Conservation (phyloP, 345 rosid genomes). For the Crucihimalaya himalaica region DNA sequence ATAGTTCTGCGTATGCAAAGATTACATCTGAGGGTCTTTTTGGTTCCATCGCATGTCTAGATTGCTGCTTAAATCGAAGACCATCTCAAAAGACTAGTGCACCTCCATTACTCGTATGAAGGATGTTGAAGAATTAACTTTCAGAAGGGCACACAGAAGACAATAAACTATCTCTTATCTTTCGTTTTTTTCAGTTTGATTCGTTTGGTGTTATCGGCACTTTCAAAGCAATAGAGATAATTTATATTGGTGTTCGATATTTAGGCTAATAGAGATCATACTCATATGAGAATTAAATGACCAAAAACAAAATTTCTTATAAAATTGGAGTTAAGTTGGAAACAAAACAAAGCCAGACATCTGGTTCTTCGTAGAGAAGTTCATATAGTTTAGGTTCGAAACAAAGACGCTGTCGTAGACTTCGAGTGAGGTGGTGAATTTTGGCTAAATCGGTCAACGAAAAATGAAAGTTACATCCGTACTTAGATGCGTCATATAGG, state of each 20-base stretch:
- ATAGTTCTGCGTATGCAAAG: not conserved
- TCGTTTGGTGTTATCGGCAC: not conserved
- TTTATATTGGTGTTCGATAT: not conserved
- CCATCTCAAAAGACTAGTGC: not conserved
- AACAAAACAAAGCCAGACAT: not conserved
- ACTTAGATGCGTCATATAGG: not conserved
- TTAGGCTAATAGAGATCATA: not conserved
- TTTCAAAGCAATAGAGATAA: not conserved
- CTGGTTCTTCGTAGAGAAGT: not conserved
- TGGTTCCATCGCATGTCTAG: conserved; percentile 19
- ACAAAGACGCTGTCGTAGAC: not conserved
- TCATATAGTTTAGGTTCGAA: not conserved
- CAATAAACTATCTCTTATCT: not conserved
- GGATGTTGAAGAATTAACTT: not conserved
- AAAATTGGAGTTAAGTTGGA: not conserved
- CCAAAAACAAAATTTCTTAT: not conserved
- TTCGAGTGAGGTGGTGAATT: not conserved
- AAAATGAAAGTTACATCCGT: not conserved
- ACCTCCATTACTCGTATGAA: not conserved
- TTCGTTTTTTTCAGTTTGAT: not conserved
- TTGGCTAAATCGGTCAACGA: not conserved
- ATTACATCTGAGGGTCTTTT: conserved; percentile 1
- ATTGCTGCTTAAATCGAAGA: conserved; percentile 3
- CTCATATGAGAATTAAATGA: not conserved
- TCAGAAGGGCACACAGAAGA: conserved; percentile 3